phyloP scores from a whole-genome alignment of 2,329 filamentous ascomycete species.

The Calonectria naviculata region DNA sequence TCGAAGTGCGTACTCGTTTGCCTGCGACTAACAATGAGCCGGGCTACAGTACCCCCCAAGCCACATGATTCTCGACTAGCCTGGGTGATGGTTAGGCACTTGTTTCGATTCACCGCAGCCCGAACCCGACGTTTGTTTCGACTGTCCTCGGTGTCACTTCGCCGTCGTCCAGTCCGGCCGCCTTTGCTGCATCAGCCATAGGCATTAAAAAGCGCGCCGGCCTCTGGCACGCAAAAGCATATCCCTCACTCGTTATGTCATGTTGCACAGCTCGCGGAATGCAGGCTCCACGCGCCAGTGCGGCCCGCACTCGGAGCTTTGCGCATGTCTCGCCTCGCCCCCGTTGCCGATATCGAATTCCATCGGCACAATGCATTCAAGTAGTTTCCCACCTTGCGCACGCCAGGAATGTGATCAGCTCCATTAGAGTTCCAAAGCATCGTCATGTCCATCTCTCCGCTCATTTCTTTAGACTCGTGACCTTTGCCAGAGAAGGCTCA shows the following conservation, averaged over 20 bases:
- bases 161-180: not conserved
- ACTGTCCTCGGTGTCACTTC: not conserved
- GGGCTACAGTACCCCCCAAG: not conserved
- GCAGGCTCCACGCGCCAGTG: not conserved
- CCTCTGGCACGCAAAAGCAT: conserved; percentile 6
- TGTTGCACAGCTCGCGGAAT: not conserved
- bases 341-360: conserved; percentile 2
- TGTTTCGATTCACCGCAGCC: conserved; percentile 4
- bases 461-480: not conserved
- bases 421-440: not conserved
- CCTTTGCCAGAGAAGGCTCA: not conserved
- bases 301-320: not conserved
- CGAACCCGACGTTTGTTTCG: not conserved
- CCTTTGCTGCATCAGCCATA: not conserved
- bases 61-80: not conserved
- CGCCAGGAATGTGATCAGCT: not conserved
- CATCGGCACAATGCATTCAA: not conserved
- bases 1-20: too few relatives aligned
- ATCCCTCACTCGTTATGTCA: not conserved
- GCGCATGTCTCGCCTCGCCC: not conserved
- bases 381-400: not conserved
- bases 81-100: not conserved
- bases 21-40: not conserved
- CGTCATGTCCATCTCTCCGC: not conserved
- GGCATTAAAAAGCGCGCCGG: not conserved